Evolutionary conservation across 345 rosid genomes (phyloP).

Genomic region (Draba incana): DNA sequence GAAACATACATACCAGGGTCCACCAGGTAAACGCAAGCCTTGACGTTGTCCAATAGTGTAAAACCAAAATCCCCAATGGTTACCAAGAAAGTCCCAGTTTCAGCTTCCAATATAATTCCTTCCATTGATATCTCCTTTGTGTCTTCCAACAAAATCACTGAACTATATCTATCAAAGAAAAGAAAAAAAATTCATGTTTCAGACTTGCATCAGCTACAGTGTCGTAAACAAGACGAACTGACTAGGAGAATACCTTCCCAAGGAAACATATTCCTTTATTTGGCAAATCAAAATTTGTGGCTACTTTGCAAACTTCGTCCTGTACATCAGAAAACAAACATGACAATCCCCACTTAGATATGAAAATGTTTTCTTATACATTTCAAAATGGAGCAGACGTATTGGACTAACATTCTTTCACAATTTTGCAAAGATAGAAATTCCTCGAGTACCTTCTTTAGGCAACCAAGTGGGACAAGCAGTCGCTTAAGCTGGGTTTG

Average conservation of each 20-base stretch:
- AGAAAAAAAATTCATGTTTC: constrained; percentile 7
- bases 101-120: constrained; percentile 92
- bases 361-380: too few species aligned
- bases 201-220: constrained; percentile 26
- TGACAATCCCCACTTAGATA: too few species aligned
- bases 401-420: neutral
- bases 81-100: constrained; percentile 86
- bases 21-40: constrained; percentile 90
- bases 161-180: constrained; percentile 66
- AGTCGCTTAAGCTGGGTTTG: constrained; percentile 76
- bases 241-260: constrained; percentile 64
- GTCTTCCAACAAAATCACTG: constrained; percentile 85
- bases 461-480: constrained; percentile 81
- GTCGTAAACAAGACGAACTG: neutral
- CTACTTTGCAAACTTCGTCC: constrained; percentile 86
- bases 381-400: neutral
- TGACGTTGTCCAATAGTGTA: constrained; percentile 96
- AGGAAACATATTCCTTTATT: constrained; percentile 95
- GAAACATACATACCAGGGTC: constrained; percentile 90
- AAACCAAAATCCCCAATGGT: constrained; percentile 92
- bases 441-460: constrained; percentile 58
- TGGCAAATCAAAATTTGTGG: constrained; percentile 70
- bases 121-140: constrained; percentile 93
- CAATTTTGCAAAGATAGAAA: neutral
- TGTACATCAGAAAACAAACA: constrained; percentile 42